Evolutionary conservation across 2,329 filamentous ascomycete genomes (phyloP).

Genomic region (Colletotrichum cuscutae): DNA sequence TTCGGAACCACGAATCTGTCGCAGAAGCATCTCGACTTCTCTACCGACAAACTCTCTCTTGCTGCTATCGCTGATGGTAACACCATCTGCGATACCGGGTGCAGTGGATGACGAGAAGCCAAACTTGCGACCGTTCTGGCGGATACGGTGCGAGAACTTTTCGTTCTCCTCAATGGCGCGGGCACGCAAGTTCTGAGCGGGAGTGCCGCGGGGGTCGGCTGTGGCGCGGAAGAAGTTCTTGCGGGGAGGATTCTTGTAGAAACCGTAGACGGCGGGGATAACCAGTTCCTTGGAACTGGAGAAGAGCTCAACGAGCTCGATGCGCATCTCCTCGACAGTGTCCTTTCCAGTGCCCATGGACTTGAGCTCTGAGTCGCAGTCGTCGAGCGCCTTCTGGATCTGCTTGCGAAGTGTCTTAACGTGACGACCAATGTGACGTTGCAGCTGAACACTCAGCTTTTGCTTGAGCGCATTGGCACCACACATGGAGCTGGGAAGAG

Average conservation of each 20-base stretch:
- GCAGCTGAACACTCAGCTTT: slow-evolving; percentile 61
- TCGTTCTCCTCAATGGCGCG: slow-evolving; percentile 64
- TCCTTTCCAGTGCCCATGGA: slow-evolving; percentile 62
- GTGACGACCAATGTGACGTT: slow-evolving; percentile 62
- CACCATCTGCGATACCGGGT: slow-evolving; percentile 35
- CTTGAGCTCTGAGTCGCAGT: slow-evolving; percentile 60
- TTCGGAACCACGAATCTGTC: slow-evolving; percentile 63
- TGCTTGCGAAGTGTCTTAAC: slow-evolving; percentile 61
- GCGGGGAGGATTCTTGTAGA: slow-evolving; percentile 65
- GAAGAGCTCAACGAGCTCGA: slow-evolving; percentile 64
- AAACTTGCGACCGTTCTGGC: slow-evolving; percentile 60
- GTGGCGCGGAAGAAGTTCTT: slow-evolving; percentile 62
- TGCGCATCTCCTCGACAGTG: slow-evolving; percentile 63
- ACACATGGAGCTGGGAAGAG: slow-evolving; percentile 58
- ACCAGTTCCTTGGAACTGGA: slow-evolving; percentile 64
- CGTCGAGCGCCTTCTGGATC: slow-evolving; percentile 60
- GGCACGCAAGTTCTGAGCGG: slow-evolving; percentile 61
- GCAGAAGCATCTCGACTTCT: slow-evolving; percentile 60
- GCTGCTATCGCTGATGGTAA: slow-evolving; percentile 46
- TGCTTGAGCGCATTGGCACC: slow-evolving; percentile 57
- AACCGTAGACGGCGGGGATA: slow-evolving; percentile 62
- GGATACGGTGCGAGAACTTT: slow-evolving; percentile 58
- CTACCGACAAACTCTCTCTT: slow-evolving; percentile 60
- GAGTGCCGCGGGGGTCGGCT: slow-evolving; percentile 60
- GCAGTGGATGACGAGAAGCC: slow-evolving; percentile 48